phyloP scores from a whole-genome alignment of 345 rosid species.

The Kernera saxatilis region DNA sequence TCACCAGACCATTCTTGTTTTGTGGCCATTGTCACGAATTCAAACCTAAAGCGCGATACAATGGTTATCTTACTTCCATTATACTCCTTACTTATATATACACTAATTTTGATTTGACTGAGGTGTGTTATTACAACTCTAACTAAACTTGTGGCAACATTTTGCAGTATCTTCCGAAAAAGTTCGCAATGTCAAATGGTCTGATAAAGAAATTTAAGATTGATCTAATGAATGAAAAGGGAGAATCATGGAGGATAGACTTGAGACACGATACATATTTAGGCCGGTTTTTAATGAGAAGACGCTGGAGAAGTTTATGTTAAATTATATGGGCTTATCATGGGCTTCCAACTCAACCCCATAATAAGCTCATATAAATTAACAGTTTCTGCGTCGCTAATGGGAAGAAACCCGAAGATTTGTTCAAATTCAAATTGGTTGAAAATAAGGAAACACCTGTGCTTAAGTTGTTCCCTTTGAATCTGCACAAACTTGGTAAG shows the following conservation, averaged over 20 bases:
- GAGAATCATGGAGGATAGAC: constrained; percentile 4
- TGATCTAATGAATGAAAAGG: not conserved
- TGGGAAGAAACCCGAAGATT: constrained; percentile 10
- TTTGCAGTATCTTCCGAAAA: constrained; percentile 11
- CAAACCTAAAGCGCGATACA: not conserved
- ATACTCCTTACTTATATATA: not conserved
- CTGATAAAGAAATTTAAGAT: not conserved
- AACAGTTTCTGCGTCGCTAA: constrained; percentile 20
- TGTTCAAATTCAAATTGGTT: not conserved
- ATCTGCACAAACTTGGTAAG: not conserved
- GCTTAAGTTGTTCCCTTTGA: not conserved
- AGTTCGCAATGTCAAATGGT: not conserved
- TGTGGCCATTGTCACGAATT: not conserved
- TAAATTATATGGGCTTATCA: too few species aligned
- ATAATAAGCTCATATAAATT: too few species aligned
- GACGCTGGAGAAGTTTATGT: constrained; percentile 24
- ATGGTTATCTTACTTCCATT: constrained; percentile 15
- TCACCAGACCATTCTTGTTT: not conserved
- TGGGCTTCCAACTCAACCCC: too few species aligned
- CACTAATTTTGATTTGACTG: not conserved
- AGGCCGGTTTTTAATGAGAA: not conserved
- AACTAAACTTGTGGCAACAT: too few species aligned
- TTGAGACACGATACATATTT: not conserved
- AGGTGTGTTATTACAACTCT: too few species aligned
- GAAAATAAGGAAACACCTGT: not conserved